Evolutionary conservation across 1,284 basidiomycete genomes (phyloP), one percentile per base, ranked within the genome.

Genomic region (Flammula alnicola): DNA sequence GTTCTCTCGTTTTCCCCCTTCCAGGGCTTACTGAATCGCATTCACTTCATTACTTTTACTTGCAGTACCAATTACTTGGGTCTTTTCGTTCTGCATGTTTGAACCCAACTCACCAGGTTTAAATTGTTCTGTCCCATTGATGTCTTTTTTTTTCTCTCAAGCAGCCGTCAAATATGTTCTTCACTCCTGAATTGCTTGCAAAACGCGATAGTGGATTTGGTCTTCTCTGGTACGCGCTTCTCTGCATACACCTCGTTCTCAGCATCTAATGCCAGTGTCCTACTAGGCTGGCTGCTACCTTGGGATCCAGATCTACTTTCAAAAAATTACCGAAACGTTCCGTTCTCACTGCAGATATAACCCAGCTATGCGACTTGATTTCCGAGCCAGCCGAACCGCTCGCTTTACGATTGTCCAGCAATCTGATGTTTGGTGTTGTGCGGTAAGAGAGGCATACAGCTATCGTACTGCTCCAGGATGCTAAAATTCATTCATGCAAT

Each of bases 221-320:
- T 51, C 78, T 92, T 16, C 72, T 92, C 17, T 92, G 89, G 89
- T 89, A 64, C 48, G 52, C 44, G n/a, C 3, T n/a, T n/a, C n/a
- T n/a, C 10, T 20, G 14, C 14, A 29, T 12, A 8, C 19, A 11
- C 4, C 3, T 17, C 4, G 3, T 3, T 23, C 8, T 9, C 12
- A 4, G 22, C 5, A 3, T 25, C 17, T 11, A 23, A 16, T 5
- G 25, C n/a, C 14, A 25, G n/a, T 44, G 17, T 25, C 31, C 27
- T 45, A 43, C 10, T n/a, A 95, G 92, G 92, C 83, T 95, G 38
- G 91, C 91, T 26, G 92, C 92, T 3, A 95, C 92, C 1, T 75
- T 95, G 14, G 93, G 92, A 23, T 85, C 91, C 4, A 88, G 87
- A 68, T 90, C 88, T 11, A 80, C 83, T n/a, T 88, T 91, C 71